Conservation (phyloP, 108 stramenopile genomes). For the Cylindrotheca closterium region DNA sequence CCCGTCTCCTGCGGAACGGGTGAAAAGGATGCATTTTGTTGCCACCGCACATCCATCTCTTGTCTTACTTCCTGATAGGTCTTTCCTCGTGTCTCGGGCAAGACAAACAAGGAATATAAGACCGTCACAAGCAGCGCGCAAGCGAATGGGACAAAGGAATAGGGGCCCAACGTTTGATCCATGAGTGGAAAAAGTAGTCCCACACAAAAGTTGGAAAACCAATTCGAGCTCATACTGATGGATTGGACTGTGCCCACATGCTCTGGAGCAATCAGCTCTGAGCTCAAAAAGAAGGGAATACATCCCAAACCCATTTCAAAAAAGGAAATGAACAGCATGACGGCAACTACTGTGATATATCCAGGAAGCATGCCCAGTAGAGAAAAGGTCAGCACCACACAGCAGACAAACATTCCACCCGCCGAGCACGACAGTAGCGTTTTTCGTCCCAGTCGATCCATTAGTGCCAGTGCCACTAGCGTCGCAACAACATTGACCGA, state of each 20-base stretch:
- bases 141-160: conserved; percentile 45
- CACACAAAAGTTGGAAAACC: conserved; percentile 84
- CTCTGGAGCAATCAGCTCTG: conserved; percentile 60
- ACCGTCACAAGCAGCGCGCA: conserved; percentile 16
- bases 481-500: conserved; percentile 96
- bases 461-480: conserved; percentile 84
- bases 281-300: conserved; percentile 94
- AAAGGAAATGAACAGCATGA: conserved; percentile 84
- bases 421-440: conserved; percentile 87
- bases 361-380: conserved; percentile 64
- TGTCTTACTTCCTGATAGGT: conserved; percentile 3
- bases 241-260: neutral
- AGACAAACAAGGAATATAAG: conserved; percentile 8
- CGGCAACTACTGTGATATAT: conserved; percentile 62
- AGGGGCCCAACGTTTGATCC: conserved; percentile 37
- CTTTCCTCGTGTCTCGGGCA: conserved; percentile 42
- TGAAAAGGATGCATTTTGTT: too few species aligned
- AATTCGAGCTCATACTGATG: conserved; percentile 25
- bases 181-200: conserved; percentile 75
- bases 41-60: neutral
- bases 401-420: conserved; percentile 79
- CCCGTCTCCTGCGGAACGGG: too few species aligned
- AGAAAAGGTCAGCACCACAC: conserved; percentile 61
- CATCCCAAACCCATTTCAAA: conserved; percentile 98
- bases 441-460: conserved; percentile 85